Percentiles rank a stretch among this genome's conserved stretches.
These are phyloP conservation scores for Candida tallmaniae DNA, from an alignment of 805 yeast genomes.

Conservation along the genomic window DNA sequence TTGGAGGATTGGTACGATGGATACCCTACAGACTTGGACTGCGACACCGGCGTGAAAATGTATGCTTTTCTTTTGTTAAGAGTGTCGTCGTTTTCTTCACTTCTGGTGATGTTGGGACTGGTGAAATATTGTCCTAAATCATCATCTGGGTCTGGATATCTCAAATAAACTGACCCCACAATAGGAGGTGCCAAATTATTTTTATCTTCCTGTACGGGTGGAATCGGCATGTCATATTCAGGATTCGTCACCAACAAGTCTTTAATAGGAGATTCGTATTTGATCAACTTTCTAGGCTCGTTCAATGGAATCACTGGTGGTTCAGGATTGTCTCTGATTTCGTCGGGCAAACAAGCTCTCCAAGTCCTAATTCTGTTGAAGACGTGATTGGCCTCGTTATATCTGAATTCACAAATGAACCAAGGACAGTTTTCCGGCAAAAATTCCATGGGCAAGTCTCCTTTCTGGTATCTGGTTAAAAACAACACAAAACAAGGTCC, in stretches of 20 bases:
- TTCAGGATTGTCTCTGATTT: constrained; percentile 82
- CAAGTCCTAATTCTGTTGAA: constrained; percentile 96
- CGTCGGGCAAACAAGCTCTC: constrained; percentile 98
- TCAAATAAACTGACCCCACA: constrained; percentile 82
- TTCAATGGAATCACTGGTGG: constrained; percentile 63
- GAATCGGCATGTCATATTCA: constrained; percentile 65
- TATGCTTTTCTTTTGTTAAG: constrained; percentile 34
- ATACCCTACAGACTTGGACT: constrained; percentile 22
- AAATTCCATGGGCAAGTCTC: constrained; percentile 68
- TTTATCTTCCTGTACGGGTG: constrained; percentile 78
- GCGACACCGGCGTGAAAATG: constrained; percentile 42
- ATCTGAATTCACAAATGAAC: constrained; percentile 91
- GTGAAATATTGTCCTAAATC: constrained; percentile 70
- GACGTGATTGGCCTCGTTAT: constrained; percentile 83
- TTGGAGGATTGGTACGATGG: background rate
- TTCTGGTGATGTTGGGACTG: constrained; percentile 35
- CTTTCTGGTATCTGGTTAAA: constrained; percentile 90
- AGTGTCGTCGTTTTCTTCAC: constrained; percentile 36
- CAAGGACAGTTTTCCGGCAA: constrained; percentile 75
- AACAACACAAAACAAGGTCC: constrained; percentile 95
- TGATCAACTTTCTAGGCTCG: constrained; percentile 63
- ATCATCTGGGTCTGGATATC: constrained; percentile 71
- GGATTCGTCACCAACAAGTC: constrained; percentile 75
- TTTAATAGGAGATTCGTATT: constrained; percentile 81
- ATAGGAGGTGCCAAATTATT: constrained; percentile 86